These are phyloP conservation scores for Backusella liffmaniae DNA, from an alignment of 192 early-diverging fungal genomes.

Conservation along the genomic window DNA sequence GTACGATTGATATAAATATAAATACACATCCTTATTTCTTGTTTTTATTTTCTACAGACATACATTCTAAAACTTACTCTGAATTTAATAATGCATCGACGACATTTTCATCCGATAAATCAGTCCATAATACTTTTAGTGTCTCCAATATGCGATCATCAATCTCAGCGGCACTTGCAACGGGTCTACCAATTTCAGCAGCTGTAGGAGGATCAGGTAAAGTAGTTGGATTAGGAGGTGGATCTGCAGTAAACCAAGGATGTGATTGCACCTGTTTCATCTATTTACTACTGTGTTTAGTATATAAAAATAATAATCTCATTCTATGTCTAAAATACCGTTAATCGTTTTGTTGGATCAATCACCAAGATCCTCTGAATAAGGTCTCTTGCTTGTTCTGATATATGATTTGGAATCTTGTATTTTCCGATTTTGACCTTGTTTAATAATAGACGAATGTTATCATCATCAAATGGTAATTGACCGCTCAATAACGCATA, in stretches of 20 bases:
- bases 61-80: conserved; percentile 21
- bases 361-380: conserved; percentile 42
- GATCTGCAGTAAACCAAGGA: conserved; percentile 52
- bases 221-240: neutral
- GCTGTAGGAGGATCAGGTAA: conserved; percentile 30
- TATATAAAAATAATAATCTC: neutral
- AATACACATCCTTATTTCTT: neutral
- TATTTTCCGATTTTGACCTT: conserved; percentile 49
- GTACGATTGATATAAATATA: neutral
- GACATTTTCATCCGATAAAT: conserved; percentile 23
- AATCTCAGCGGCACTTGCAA: conserved; percentile 16
- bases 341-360: conserved; percentile 42
- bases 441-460: conserved; percentile 58
- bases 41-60: neutral
- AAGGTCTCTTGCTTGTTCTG: conserved; percentile 33
- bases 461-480: conserved; percentile 76
- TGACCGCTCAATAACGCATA: conserved; percentile 70
- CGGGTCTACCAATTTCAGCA: conserved; percentile 20
- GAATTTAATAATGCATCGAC: conserved; percentile 25
- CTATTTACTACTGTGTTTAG: conserved; percentile 22
- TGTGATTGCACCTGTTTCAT: conserved; percentile 56
- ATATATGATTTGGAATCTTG: conserved; percentile 39
- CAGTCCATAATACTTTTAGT: conserved; percentile 32
- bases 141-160: conserved; percentile 35
- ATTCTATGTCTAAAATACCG: conserved; percentile 26